These are phyloP conservation scores for Saccharomycopsis sp. DNA, from an alignment of 805 yeast genomes.

Conservation along the genomic window DNA sequence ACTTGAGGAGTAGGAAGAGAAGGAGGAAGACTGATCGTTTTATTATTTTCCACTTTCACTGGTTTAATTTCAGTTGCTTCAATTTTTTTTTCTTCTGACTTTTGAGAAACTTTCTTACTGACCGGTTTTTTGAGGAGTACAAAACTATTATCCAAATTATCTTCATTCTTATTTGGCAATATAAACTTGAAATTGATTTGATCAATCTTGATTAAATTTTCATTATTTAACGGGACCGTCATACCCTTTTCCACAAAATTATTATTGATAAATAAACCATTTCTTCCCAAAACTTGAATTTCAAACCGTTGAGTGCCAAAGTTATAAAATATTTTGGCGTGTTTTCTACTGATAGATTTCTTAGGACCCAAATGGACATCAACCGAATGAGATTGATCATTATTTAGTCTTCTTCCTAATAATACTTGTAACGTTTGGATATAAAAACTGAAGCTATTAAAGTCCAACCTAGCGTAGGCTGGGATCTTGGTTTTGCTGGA, in stretches of 20 bases:
- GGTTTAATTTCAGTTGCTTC: too few relatives aligned
- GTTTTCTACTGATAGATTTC: conserved; percentile 87
- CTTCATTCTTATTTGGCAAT: conserved; percentile 60
- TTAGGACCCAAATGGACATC: conserved; percentile 91
- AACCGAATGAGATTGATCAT: conserved; percentile 56
- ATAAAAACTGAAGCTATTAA: conserved; percentile 86
- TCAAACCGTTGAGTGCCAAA: conserved; percentile 95
- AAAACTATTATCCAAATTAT: too few relatives aligned
- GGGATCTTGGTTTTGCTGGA: conserved; percentile 27
- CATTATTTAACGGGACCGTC: conserved; percentile 78
- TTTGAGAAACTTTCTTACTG: too few relatives aligned
- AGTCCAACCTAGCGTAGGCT: conserved; percentile 68
- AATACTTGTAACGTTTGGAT: conserved; percentile 94
- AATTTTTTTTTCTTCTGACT: too few relatives aligned
- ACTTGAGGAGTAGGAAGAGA: too few relatives aligned
- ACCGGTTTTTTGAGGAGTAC: too few relatives aligned
- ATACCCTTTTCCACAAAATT: conserved; percentile 81
- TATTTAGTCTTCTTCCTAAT: conserved; percentile 80
- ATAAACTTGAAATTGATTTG: conserved; percentile 84
- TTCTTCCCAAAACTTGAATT: conserved; percentile 81
- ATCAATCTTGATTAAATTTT: conserved; percentile 83
- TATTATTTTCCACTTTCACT: too few relatives aligned
- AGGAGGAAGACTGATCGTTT: too few relatives aligned
- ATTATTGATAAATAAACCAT: conserved; percentile 95
- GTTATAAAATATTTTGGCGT: conserved; percentile 92